phyloP scores from a whole-genome alignment of 805 yeast genomes.

The Ogataea angusta region DNA sequence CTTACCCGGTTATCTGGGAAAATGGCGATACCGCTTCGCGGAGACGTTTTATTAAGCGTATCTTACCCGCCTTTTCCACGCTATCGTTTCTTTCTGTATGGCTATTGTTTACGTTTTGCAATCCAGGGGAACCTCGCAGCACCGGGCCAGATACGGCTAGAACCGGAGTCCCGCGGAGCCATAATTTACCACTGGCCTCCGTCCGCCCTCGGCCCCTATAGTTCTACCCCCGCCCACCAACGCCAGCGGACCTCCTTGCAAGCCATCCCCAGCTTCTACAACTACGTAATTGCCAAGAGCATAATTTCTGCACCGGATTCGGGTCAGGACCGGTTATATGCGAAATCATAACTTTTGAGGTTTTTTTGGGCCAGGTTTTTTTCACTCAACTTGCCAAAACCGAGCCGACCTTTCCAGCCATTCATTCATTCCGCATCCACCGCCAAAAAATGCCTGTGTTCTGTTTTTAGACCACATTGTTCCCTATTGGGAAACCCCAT shows the following conservation, averaged over 20 bases:
- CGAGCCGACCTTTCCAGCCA: conserved; percentile 9
- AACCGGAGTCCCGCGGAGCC: no score
- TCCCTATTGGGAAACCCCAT: background rate
- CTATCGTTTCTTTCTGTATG: background rate
- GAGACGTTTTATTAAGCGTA: background rate
- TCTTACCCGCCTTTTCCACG: background rate
- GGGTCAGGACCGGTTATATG: conserved; percentile 2
- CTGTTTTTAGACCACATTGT: conserved; percentile 2
- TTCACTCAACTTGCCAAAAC: conserved; percentile 4
- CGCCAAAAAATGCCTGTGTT: background rate
- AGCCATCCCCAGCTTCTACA: conserved; percentile 2
- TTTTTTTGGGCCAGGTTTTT: conserved; percentile 6
- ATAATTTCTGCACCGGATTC: conserved; percentile 6
- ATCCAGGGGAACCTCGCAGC: no score
- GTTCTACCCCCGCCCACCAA: background rate
- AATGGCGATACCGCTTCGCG: background rate
- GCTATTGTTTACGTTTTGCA: background rate
- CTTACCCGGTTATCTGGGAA: background rate
- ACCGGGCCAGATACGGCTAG: no score
- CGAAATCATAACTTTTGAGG: conserved; percentile 4
- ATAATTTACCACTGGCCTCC: no score
- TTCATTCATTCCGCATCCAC: background rate
- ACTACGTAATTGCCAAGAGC: conserved; percentile 8
- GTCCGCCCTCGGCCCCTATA: no score
- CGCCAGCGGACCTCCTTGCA: background rate